These are phyloP conservation scores for Coemansia sp. DNA, from an alignment of 192 early-diverging fungal genomes.

Conservation along the genomic window DNA sequence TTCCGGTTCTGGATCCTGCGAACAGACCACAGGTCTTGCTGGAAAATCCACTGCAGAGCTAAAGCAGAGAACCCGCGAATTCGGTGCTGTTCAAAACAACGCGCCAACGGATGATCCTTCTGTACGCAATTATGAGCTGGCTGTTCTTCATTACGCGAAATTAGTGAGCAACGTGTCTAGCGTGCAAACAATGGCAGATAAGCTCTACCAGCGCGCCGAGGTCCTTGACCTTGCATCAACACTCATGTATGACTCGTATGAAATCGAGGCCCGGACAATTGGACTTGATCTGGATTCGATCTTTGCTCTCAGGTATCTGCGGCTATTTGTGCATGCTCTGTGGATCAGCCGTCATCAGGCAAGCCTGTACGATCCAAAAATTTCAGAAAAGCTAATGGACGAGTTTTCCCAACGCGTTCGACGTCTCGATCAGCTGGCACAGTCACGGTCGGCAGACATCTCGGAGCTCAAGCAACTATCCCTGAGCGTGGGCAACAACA, in stretches of 20 bases:
- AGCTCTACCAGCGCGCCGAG: neutral
- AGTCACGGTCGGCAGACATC: neutral
- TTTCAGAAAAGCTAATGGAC: constrained; percentile 20
- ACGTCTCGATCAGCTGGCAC: constrained; percentile 3
- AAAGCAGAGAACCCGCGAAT: neutral
- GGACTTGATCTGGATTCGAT: constrained; percentile 26
- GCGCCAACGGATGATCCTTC: neutral
- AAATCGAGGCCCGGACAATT: constrained; percentile 23
- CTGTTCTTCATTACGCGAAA: constrained; percentile 19
- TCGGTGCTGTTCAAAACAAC: neutral
- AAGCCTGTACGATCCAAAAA: constrained; percentile 11
- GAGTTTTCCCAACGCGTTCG: constrained; percentile 26
- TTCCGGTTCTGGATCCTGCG: neutral
- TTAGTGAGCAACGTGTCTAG: neutral
- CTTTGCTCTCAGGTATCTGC: constrained; percentile 22
- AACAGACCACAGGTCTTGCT: neutral
- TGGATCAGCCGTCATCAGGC: constrained; percentile 27
- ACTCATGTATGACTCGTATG: constrained; percentile 32
- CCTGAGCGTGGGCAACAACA: neutral
- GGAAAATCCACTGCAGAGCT: neutral
- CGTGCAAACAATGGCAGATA: constrained; percentile 4
- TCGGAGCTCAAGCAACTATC: constrained; percentile 10
- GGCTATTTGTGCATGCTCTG: constrained; percentile 35
- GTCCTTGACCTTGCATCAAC: constrained; percentile 13
- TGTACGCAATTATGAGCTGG: neutral